Evolutionary conservation across 2,329 filamentous ascomycete species (phyloP).

Genomic region (Ascomycota sp.): DNA sequence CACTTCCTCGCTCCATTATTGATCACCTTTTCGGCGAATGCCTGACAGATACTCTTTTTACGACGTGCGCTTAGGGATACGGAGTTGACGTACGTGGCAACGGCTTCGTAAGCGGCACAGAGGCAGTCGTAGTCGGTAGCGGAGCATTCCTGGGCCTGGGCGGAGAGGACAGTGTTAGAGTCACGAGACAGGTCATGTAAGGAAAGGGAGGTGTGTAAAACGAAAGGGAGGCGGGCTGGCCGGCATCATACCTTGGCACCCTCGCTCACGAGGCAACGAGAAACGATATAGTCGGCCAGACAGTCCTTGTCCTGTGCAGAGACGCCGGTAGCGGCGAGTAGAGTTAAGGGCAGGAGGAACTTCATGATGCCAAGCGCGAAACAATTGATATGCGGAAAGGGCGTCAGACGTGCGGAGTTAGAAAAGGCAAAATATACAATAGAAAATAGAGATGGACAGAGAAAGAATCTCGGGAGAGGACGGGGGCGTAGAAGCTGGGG

Average conservation of each 20-base stretch:
- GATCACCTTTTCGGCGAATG: no score
- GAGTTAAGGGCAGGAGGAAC: slow-evolving; percentile 18
- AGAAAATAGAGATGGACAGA: not conserved
- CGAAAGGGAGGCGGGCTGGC: not conserved
- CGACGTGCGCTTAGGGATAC: not conserved
- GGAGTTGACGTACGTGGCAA: slow-evolving; percentile 20
- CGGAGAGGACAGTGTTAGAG: not conserved
- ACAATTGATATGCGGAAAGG: not conserved
- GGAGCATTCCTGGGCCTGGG: slow-evolving; percentile 15
- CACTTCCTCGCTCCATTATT: no score
- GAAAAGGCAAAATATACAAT: slow-evolving; percentile 1
- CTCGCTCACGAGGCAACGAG: slow-evolving; percentile 19
- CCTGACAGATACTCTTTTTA: not conserved
- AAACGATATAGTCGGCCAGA: slow-evolving; percentile 24
- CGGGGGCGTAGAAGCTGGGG: not conserved
- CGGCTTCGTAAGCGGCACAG: slow-evolving; percentile 20
- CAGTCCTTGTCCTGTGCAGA: slow-evolving; percentile 15
- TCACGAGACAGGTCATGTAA: not conserved
- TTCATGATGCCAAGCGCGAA: slow-evolving; percentile 17
- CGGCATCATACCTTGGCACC: slow-evolving; percentile 11
- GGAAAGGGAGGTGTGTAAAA: not conserved
- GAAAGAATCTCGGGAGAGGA: slow-evolving; percentile 2
- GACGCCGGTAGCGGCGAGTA: slow-evolving; percentile 15
- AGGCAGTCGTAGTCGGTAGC: slow-evolving; percentile 22
- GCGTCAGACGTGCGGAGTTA: not conserved